A percentile compares a stretch with the other conserved stretches of the same genome.
phyloP scores from a whole-genome alignment of 495 filamentous ascomycete genomes.

The Chlorociboria aeruginascens region DNA sequence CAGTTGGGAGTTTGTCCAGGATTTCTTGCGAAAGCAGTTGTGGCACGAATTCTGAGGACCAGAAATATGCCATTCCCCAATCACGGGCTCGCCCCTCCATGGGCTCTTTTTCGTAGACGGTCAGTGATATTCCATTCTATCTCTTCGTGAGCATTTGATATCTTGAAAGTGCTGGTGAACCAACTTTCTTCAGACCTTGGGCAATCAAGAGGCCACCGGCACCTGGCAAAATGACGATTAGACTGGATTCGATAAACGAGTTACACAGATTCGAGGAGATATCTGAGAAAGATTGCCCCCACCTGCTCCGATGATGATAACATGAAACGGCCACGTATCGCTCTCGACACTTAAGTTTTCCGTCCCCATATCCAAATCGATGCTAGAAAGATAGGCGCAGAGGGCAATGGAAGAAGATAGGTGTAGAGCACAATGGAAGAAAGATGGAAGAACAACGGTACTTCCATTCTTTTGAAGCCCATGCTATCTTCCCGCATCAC shows the following conservation, averaged over 20 bases:
- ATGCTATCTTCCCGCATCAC: no score
- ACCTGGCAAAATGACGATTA: no score
- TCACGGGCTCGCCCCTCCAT: background rate
- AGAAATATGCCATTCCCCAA: conserved; percentile 4
- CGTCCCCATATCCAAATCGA: no score
- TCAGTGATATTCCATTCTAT: conserved; percentile 2
- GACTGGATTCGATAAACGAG: no score
- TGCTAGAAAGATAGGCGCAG: no score
- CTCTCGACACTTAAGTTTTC: no score
- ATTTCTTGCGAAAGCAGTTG: background rate
- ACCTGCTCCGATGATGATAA: conserved; percentile 93
- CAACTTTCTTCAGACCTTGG: conserved; percentile 20
- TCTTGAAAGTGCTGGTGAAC: background rate
- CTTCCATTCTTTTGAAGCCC: no score
- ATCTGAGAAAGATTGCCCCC: conserved; percentile 17
- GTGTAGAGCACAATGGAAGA: no score
- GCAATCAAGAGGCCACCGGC: conserved; percentile 39
- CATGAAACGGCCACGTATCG: conserved; percentile 28
- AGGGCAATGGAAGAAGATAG: no score
- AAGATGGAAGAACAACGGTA: no score
- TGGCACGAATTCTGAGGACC: conserved; percentile 1
- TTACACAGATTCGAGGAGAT: no score
- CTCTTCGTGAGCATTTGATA: background rate
- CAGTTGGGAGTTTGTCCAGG: background rate
- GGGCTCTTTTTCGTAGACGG: conserved; percentile 3